Conservation (phyloP, 2,329 filamentous ascomycete genomes). For the Fusarium chuoi region DNA sequence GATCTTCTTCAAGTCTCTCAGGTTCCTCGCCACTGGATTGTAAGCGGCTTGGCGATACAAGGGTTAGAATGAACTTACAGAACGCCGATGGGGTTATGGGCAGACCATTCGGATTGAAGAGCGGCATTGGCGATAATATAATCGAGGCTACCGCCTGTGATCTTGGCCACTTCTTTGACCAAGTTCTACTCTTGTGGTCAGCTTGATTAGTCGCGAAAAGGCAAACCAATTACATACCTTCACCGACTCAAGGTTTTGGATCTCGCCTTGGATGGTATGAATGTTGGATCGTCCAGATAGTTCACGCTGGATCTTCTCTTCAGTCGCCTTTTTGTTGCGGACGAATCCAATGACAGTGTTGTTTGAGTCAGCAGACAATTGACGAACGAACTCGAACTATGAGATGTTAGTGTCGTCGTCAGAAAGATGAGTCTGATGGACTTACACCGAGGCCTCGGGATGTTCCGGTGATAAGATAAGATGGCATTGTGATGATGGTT, state of each 20-base stretch:
- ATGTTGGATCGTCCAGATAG: slow-evolving; percentile 43
- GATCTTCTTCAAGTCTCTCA: slow-evolving; percentile 22
- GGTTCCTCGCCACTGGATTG: slow-evolving; percentile 17
- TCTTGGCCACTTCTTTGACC: slow-evolving; percentile 44
- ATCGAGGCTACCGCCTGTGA: slow-evolving; percentile 57
- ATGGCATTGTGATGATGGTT: slow-evolving; percentile 17
- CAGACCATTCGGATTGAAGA: slow-evolving; percentile 45
- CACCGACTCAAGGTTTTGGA: not conserved
- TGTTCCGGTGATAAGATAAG: slow-evolving; percentile 31
- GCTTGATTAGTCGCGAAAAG: accelerated
- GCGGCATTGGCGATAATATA: slow-evolving; percentile 64
- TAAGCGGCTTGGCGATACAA: accelerated
- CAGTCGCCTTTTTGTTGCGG: slow-evolving; percentile 54
- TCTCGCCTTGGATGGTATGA: slow-evolving; percentile 27
- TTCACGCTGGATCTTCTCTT: slow-evolving; percentile 49
- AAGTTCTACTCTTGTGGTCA: not conserved
- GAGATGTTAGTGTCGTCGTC: accelerated
- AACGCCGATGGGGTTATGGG: slow-evolving; percentile 15
- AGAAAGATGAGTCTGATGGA: accelerated
- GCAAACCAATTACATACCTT: not conserved
- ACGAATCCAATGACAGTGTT: slow-evolving; percentile 58
- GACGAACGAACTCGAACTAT: slow-evolving; percentile 50
- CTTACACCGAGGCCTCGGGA: slow-evolving; percentile 36
- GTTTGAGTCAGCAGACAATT: slow-evolving; percentile 54
- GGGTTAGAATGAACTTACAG: slow-evolving; percentile 19